Evolutionary conservation across 2,329 filamentous ascomycete genomes (phyloP).

Genomic region (Diaporthe vexans): DNA sequence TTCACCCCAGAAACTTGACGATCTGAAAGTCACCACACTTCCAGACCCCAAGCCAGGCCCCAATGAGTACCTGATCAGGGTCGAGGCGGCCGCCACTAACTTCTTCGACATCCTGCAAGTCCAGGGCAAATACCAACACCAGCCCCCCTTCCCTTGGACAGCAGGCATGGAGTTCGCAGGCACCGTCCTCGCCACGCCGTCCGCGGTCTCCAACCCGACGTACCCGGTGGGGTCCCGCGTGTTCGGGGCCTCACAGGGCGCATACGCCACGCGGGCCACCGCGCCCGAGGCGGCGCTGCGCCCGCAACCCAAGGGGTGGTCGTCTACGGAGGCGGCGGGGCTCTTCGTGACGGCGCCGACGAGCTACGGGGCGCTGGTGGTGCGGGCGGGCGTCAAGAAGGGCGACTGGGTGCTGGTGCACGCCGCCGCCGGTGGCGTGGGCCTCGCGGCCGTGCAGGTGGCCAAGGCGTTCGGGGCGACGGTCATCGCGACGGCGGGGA

Average conservation of each 20-base stretch:
- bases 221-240: conserved; percentile 86
- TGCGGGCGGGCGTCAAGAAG: conserved; percentile 80
- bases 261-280: conserved; percentile 83
- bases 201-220: conserved; percentile 60
- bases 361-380: conserved; percentile 85
- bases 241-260: conserved; percentile 89
- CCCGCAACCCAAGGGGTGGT: conserved; percentile 85
- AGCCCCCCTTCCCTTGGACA: conserved; percentile 90
- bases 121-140: conserved; percentile 94
- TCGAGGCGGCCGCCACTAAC: conserved; percentile 90
- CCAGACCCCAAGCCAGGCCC: conserved; percentile 79
- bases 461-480: conserved; percentile 93
- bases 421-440: conserved; percentile 92
- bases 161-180: conserved; percentile 91
- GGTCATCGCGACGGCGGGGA: conserved; percentile 93
- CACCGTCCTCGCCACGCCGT: conserved; percentile 77
- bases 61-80: conserved; percentile 86
- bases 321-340: conserved; percentile 86
- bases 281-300: conserved; percentile 77
- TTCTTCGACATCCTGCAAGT: conserved; percentile 98
- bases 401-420: conserved; percentile 93
- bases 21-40: conserved; percentile 81
- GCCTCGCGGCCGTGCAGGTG: conserved; percentile 90
- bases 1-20: conserved; percentile 75
- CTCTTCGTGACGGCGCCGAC: conserved; percentile 94